phyloP scores from a whole-genome alignment of 257 asterid genomes.

The Thymus quinquecostatus region DNA sequence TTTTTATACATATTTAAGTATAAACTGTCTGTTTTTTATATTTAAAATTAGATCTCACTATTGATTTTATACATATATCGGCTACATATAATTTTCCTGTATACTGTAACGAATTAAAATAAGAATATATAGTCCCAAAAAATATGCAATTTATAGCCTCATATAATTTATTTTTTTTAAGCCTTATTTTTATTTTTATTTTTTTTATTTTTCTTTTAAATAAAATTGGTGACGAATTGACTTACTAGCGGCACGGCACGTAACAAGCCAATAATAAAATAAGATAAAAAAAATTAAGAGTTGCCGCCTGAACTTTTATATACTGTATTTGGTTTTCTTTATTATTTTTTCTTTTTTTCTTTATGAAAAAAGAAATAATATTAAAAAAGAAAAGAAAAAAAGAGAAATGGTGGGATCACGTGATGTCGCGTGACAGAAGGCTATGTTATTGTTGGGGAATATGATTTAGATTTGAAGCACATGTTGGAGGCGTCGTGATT shows the following conservation, averaged over 20 bases:
- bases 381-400: background rate
- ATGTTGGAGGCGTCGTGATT: conserved; percentile 41
- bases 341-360: background rate
- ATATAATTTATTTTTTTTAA: too few relatives aligned
- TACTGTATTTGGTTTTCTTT: too few relatives aligned
- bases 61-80: background rate
- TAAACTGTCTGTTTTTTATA: background rate
- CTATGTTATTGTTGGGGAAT: conserved; percentile 34
- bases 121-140: background rate
- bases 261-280: conserved; percentile 2
- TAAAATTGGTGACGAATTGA: conserved; percentile 12
- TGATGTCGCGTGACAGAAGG: conserved; percentile 74
- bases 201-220: background rate
- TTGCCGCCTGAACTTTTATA: background rate
- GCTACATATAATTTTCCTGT: too few relatives aligned
- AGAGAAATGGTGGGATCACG: conserved; percentile 51
- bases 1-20: background rate
- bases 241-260: conserved; percentile 19
- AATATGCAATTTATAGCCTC: too few relatives aligned
- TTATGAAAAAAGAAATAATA: too few relatives aligned
- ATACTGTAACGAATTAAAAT: too few relatives aligned
- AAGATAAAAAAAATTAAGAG: conserved; percentile 7
- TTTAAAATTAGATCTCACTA: background rate
- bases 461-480: conserved; percentile 39
- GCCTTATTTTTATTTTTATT: too few relatives aligned